Evolutionary conservation across 1,284 basidiomycete genomes (phyloP).

Genomic region (Bjerkandera adusta): DNA sequence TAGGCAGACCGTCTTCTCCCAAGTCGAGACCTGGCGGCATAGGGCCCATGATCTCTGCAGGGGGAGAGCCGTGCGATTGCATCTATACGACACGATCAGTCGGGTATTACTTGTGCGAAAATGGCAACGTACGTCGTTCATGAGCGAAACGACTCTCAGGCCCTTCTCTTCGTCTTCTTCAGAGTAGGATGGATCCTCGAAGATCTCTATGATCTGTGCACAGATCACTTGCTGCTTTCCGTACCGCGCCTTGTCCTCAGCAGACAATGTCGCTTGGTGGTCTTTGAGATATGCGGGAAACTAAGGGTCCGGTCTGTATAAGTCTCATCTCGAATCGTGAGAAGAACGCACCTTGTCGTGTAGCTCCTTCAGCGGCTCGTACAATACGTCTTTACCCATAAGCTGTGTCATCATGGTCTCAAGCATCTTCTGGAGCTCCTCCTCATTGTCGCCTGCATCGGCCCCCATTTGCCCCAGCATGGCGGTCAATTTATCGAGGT

Average conservation of each 20-base stretch:
- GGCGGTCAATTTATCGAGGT: no score
- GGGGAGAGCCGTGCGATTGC: conserved; percentile 86
- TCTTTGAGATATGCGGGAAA: conserved; percentile 80
- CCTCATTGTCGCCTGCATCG: conserved; percentile 52
- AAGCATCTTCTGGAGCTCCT: conserved; percentile 73
- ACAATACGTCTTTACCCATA: conserved; percentile 91
- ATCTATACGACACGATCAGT: conserved; percentile 55
- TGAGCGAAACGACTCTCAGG: conserved; percentile 62
- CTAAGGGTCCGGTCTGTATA: conserved; percentile 35
- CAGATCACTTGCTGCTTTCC: conserved; percentile 67
- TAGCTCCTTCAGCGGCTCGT: conserved; percentile 91
- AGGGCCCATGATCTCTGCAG: conserved; percentile 88
- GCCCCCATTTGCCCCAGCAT: conserved; percentile 44
- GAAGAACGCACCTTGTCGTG: conserved; percentile 65
- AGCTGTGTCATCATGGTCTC: conserved; percentile 93
- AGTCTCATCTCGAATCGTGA: conserved; percentile 1
- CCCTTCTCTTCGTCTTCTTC: conserved; percentile 59
- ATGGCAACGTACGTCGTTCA: conserved; percentile 64
- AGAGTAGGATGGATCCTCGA: conserved; percentile 66
- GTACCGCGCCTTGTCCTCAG: conserved; percentile 70
- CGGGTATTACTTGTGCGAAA: no score
- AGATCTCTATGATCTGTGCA: conserved; percentile 66
- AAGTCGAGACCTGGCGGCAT: conserved; percentile 77
- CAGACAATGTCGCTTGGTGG: conserved; percentile 46
- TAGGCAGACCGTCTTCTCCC: conserved; percentile 54